Base-by-base conservation (phyloP, 768 basidiomycete species). In the Porpolomopsis calyptriformis region DNA sequence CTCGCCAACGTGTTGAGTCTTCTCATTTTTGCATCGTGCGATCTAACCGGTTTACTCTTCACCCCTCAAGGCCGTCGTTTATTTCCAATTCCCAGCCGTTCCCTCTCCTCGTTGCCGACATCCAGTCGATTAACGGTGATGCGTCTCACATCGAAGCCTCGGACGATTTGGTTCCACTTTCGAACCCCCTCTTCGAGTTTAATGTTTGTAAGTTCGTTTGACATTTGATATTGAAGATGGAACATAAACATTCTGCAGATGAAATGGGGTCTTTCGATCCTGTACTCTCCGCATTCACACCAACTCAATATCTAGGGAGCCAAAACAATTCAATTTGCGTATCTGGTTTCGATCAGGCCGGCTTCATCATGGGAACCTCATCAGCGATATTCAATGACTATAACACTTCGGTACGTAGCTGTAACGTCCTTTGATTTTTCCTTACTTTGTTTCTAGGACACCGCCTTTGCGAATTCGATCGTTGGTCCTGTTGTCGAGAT, bases 241-340 rank as follows among this genome's bases (percentile, higher is more conserved):
- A 60, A 1, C 61, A 19, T 27, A 8, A 23, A 45, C 22, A 5
- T 25, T 11, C 4, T 18, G 4, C 65, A 41, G 50, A 62, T 48
- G 75, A 77, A 41, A 70, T 69, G 33, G 77, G 76, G 4, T 76
- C 73, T 2, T 78, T 67, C 59, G 78, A 78, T 48, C 70, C 74
- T 12, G 61, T 50, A 23, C 60, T 76, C 4, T 67, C 69, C 14
- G 73, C 78, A 1, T 77, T 78, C 64, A 57, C 59, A 11, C 66
- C 69, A 10, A 63, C 63, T 24, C 50, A 60, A 6, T 66, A 64
- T 40, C 54, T 70, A 2, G 82, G 81, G 6, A 76, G 76, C 0
- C 55, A 59, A 24, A 68, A 64, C 41, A 29, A 49, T 9, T 67
- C 67, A 2, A 52, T 63, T 1, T 84, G 82, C 53, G 71, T 70